Percentiles rank a stretch among this genome's conserved stretches.
Evolutionary conservation across 2,329 filamentous ascomycete genomes (phyloP).

Genomic region (Diplocarpon mali): DNA sequence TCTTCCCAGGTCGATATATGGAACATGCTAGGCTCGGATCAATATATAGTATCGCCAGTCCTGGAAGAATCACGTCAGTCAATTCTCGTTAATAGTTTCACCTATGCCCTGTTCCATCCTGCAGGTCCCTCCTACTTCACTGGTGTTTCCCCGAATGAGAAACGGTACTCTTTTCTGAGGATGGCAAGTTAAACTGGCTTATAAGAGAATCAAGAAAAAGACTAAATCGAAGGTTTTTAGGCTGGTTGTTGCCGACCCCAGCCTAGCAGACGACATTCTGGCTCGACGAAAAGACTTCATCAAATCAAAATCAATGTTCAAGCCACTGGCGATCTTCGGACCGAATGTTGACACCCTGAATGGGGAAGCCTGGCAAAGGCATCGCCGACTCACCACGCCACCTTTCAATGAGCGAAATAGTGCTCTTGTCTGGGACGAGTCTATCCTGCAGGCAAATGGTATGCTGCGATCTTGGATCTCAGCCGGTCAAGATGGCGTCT

Average conservation of each 20-base stretch:
- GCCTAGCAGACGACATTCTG: conserved; percentile 5
- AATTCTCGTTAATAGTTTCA: too few relatives aligned
- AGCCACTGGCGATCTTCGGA: conserved; percentile 33
- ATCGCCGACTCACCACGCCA: conserved; percentile 59
- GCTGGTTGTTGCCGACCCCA: conserved; percentile 10
- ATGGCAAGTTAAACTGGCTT: background rate
- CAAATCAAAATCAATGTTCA: conserved; percentile 12
- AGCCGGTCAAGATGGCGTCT: conserved; percentile 4
- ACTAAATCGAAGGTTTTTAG: background rate
- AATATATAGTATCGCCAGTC: conserved; percentile 8
- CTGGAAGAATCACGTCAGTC: too few relatives aligned
- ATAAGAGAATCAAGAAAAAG: background rate
- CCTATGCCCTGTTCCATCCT: too few relatives aligned
- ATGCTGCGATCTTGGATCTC: conserved; percentile 26
- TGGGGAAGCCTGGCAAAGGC: conserved; percentile 55
- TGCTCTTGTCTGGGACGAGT: conserved; percentile 30
- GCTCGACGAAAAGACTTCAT: conserved; percentile 14
- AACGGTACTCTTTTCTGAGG: too few relatives aligned
- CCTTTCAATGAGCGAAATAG: conserved; percentile 63
- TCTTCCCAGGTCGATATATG: conserved; percentile 7
- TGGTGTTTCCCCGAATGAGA: too few relatives aligned
- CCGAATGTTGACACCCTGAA: conserved; percentile 61
- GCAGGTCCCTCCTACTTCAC: too few relatives aligned
- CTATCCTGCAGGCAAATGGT: conserved; percentile 24
- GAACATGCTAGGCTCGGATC: conserved; percentile 10